Conservation (phyloP, 2,329 filamentous ascomycete species). For the Purpureocillium takamizusanense region DNA sequence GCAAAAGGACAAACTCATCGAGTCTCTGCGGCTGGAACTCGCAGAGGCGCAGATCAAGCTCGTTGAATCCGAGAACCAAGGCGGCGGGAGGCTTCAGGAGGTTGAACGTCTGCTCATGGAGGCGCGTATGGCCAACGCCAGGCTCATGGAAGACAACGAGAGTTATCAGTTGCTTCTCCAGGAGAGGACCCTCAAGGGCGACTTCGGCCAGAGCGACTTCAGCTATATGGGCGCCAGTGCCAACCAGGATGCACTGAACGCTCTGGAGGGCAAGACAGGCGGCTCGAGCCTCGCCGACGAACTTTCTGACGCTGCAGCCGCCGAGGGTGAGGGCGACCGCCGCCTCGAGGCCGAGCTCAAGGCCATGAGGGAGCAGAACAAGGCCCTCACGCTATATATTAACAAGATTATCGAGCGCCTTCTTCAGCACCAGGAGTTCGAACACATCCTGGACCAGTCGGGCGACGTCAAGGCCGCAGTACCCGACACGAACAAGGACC, state of each 20-base stretch:
- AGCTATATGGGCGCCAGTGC: constrained; percentile 53
- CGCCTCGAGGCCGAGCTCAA: constrained; percentile 72
- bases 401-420: constrained; percentile 98
- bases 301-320: constrained; percentile 59
- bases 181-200: constrained; percentile 91
- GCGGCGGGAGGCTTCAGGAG: constrained; percentile 77
- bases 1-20: constrained; percentile 95
- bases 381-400: constrained; percentile 93
- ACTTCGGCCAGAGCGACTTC: constrained; percentile 78
- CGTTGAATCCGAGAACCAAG: constrained; percentile 87
- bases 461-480: constrained; percentile 36
- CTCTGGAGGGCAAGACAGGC: constrained; percentile 46
- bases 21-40: constrained; percentile 81
- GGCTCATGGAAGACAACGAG: constrained; percentile 97
- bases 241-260: constrained; percentile 56
- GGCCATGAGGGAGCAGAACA: constrained; percentile 84
- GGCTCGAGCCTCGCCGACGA: constrained; percentile 74
- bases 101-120: constrained; percentile 88
- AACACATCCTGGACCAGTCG: constrained; percentile 82
- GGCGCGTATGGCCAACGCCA: constrained; percentile 88
- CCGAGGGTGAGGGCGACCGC: constrained; percentile 52
- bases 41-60: constrained; percentile 94
- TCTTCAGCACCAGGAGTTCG: constrained; percentile 88
- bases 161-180: constrained; percentile 92
- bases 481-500: constrained; percentile 67